These are phyloP conservation scores for Glomus cerebriforme DNA, from an alignment of 192 early-diverging fungal species.

Conservation along the genomic window DNA sequence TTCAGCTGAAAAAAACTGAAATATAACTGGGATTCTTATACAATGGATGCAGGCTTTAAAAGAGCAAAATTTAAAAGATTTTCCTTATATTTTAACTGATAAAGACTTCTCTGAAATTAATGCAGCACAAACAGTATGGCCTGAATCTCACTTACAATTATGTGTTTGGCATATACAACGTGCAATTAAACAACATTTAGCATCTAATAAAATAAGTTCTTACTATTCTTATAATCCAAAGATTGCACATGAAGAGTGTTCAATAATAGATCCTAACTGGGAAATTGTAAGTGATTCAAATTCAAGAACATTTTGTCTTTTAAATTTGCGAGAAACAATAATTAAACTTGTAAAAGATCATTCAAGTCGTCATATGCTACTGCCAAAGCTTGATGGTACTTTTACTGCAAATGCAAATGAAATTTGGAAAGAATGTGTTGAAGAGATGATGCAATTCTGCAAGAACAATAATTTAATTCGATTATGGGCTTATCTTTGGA, in stretches of 20 bases:
- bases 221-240: constrained; percentile 6
- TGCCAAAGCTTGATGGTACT: neutral
- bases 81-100: neutral
- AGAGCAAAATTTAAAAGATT: neutral
- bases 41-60: neutral
- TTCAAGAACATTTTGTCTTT: neutral
- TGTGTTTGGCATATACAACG: neutral
- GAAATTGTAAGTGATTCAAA: neutral
- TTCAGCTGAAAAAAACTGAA: neutral
- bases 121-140: neutral
- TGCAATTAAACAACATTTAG: neutral
- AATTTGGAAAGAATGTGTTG: too few species aligned
- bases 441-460: neutral
- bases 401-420: neutral
- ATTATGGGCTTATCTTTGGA: neutral
- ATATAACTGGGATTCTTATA: neutral
- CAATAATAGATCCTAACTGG: neutral
- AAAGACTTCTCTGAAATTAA: constrained; percentile 11
- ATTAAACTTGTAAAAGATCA: neutral
- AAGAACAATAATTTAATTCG: neutral
- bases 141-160: neutral
- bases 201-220: neutral
- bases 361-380: neutral
- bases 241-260: neutral
- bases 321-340: neutral